phyloP scores from a whole-genome alignment of 495 filamentous ascomycete genomes.

The Neurospora pannonica region DNA sequence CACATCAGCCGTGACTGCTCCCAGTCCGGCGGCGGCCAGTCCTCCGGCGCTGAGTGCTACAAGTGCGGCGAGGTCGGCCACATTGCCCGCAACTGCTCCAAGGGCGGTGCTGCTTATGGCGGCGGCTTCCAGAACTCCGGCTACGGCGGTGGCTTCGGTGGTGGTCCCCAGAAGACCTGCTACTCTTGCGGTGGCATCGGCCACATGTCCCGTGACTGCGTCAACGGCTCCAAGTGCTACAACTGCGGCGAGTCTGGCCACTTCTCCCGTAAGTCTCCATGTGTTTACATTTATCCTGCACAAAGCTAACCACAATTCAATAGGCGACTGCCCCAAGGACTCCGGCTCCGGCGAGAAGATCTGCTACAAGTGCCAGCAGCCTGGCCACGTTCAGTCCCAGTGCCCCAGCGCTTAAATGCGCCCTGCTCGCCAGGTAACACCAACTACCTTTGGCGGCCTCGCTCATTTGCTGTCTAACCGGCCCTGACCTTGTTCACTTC shows the following conservation, averaged over 20 bases:
- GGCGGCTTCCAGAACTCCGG: slow-evolving; percentile 39
- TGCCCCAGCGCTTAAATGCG: slow-evolving; percentile 57
- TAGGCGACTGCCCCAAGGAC: slow-evolving; percentile 77
- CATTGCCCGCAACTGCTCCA: slow-evolving; percentile 91
- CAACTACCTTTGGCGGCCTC: slow-evolving; percentile 8
- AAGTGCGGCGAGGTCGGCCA: slow-evolving; percentile 97
- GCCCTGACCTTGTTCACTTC: slow-evolving; percentile 13
- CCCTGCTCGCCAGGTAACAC: neutral
- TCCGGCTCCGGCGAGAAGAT: slow-evolving; percentile 67
- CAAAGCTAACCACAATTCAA: neutral
- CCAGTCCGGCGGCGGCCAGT: slow-evolving; percentile 35
- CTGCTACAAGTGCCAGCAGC: slow-evolving; percentile 99
- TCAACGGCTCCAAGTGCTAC: slow-evolving; percentile 99
- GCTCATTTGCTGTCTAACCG: slow-evolving; percentile 14
- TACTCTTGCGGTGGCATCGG: slow-evolving; percentile 96
- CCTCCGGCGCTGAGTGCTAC: slow-evolving; percentile 67
- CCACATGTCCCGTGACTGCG: slow-evolving; percentile 96
- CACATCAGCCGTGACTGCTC: slow-evolving; percentile 88
- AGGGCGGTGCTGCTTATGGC: slow-evolving; percentile 39
- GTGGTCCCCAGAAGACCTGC: slow-evolving; percentile 63
- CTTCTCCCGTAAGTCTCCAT: slow-evolving; percentile 51
- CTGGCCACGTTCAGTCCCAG: slow-evolving; percentile 87
- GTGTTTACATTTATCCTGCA: neutral
- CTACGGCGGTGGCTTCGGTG: slow-evolving; percentile 38
- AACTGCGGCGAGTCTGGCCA: slow-evolving; percentile 97